Evolutionary conservation across 2,329 filamentous ascomycete species (phyloP), one percentile per base, ranked within the genome.

Genomic region (Leptosphaerulina australis): DNA sequence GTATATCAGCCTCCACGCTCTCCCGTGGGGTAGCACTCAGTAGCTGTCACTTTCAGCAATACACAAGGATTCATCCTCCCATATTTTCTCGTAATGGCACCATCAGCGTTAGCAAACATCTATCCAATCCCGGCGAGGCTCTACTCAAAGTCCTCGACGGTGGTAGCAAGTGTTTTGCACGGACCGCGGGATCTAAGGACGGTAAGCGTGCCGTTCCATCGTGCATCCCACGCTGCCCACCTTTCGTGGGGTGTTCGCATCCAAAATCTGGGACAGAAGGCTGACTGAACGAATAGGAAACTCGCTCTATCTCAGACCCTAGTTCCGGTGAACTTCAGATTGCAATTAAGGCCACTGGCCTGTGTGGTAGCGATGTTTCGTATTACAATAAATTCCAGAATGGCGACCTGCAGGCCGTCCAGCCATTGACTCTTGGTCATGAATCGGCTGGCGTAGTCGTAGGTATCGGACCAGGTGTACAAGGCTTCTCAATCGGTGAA

Each of bases 331-430:
- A 88, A 65, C 77, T 88, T 46, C 86, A 88, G 70, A 79, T 88
- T 62, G 79, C 83, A 59, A 78, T 88, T 69, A 82, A 81, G 62
- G 80, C 82, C 5, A 88, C 86, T 18, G 85, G 86, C 28, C 84
- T 88, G 61, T 88, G 86, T 68, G 86, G 86, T 47, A 88, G 84
- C 6, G 86, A 88, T 70, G 81, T 88, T 44, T 84, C 83, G 44
- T 88, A 88, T 71, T 88, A 87, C 76, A 87, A 83, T 69, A 87
- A 87, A 63, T 88, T 87, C 65, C 83, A 84, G 71, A 88, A 88
- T 64, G 86, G 86, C 35, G 85, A 87, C 69, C 79, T 88, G 40
- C 85, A 85, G 60, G 84, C 83, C 36, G 85, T 83, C 57, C 79
- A 81, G 53, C 86, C 86, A 21, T 74, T 88, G 24, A 86, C 83